phyloP scores from a whole-genome alignment of 2,329 filamentous ascomycete genomes.

The Xylariaceae sp. region DNA sequence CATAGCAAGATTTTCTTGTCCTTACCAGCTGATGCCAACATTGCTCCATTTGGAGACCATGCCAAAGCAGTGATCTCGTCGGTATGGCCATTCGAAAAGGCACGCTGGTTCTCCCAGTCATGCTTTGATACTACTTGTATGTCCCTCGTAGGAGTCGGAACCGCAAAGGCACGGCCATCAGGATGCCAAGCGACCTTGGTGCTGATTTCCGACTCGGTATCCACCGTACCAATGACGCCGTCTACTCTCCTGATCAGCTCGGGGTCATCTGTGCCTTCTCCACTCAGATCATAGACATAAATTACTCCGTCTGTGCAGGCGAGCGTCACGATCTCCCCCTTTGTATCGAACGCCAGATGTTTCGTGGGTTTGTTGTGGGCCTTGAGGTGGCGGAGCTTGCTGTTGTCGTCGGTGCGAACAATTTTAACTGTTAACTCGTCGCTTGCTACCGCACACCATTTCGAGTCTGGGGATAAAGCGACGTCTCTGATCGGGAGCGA shows the following conservation, averaged over 20 bases:
- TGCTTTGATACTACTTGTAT: slow-evolving; percentile 82
- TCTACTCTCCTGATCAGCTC: slow-evolving; percentile 80
- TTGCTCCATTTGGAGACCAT: slow-evolving; percentile 92
- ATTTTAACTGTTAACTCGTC: slow-evolving; percentile 91
- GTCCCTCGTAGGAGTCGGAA: slow-evolving; percentile 75
- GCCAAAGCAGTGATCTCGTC: slow-evolving; percentile 80
- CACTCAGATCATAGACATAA: slow-evolving; percentile 75
- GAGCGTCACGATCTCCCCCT: slow-evolving; percentile 68
- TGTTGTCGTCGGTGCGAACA: slow-evolving; percentile 76
- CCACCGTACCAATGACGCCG: slow-evolving; percentile 74
- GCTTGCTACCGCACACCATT: slow-evolving; percentile 94
- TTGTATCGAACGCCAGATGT: slow-evolving; percentile 82
- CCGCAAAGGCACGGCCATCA: slow-evolving; percentile 85
- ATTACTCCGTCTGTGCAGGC: slow-evolving; percentile 86
- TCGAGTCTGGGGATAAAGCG: slow-evolving; percentile 71
- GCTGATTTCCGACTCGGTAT: slow-evolving; percentile 71
- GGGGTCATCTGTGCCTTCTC: slow-evolving; percentile 63
- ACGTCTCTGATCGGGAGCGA: slow-evolving; percentile 85
- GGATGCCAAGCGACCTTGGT: slow-evolving; percentile 85
- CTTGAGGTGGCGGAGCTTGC: slow-evolving; percentile 68
- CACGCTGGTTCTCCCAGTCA: slow-evolving; percentile 83
- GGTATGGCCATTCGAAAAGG: slow-evolving; percentile 74
- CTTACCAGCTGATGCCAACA: slow-evolving; percentile 68
- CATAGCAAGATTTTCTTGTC: slow-evolving; percentile 73
- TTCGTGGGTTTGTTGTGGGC: slow-evolving; percentile 87